Conservation (phyloP, 2,329 filamentous ascomycete species). For the Aspergillus unguis region DNA sequence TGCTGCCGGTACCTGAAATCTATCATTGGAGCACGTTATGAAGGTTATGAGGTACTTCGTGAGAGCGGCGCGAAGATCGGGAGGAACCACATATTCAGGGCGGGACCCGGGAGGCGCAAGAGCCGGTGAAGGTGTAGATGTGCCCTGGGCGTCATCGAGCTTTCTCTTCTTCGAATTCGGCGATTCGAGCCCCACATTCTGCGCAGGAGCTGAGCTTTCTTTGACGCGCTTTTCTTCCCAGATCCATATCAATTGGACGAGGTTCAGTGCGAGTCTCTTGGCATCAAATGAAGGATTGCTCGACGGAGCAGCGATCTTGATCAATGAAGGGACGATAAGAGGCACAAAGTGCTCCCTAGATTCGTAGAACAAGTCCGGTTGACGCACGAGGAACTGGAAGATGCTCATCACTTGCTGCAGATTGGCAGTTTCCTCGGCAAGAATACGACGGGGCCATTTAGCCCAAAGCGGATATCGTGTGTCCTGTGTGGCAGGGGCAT, state of each 20-base stretch:
- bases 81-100: constrained; percentile 66
- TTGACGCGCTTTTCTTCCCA: constrained; percentile 86
- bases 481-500: constrained; percentile 59
- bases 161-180: constrained; percentile 73
- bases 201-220: constrained; percentile 38
- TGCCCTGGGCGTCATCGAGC: constrained; percentile 61
- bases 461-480: constrained; percentile 79
- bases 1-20: constrained; percentile 71
- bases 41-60: constrained; percentile 95
- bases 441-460: constrained; percentile 80
- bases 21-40: constrained; percentile 83
- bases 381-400: constrained; percentile 91
- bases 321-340: constrained; percentile 81
- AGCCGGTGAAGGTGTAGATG: constrained; percentile 54
- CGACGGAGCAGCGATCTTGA: constrained; percentile 76
- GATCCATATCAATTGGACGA: constrained; percentile 85
- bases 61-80: constrained; percentile 69
- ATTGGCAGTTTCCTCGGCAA: constrained; percentile 92
- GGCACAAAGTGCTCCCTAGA: constrained; percentile 86
- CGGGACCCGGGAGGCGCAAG: constrained; percentile 43
- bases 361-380: constrained; percentile 92
- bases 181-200: constrained; percentile 58
- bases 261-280: constrained; percentile 83
- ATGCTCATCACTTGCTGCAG: constrained; percentile 95
- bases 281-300: constrained; percentile 87